Percentiles rank a stretch among this genome's conserved stretches.
phyloP scores from a whole-genome alignment of 2,329 filamentous ascomycete species.

The Xylaria sp. region DNA sequence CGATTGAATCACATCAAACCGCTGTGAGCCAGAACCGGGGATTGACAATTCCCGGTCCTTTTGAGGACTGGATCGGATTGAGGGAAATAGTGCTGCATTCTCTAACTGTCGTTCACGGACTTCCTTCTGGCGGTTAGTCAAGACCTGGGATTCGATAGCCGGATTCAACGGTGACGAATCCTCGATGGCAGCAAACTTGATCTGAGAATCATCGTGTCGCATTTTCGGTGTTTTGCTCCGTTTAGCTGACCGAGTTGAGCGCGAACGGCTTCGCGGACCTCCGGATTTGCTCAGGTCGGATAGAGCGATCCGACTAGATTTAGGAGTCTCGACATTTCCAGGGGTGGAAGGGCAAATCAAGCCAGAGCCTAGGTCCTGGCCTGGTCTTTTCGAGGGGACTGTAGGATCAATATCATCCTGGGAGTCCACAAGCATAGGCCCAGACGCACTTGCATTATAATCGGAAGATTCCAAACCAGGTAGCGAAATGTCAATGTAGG shows the following conservation, averaged over 20 bases:
- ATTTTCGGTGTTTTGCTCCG: constrained; percentile 48
- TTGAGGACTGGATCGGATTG: constrained; percentile 52
- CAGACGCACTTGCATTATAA: constrained; percentile 37
- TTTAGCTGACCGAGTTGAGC: constrained; percentile 28
- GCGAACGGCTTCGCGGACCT: constrained; percentile 25
- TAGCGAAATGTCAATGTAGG: constrained; percentile 44
- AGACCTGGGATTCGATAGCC: constrained; percentile 59
- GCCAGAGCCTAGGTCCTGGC: constrained; percentile 11
- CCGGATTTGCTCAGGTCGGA: constrained; percentile 26
- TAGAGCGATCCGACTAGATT: constrained; percentile 32
- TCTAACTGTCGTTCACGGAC: constrained; percentile 68
- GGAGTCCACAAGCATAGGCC: constrained; percentile 42
- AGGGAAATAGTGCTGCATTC: constrained; percentile 61
- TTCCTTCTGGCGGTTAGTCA: constrained; percentile 77
- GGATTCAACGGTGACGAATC: constrained; percentile 49
- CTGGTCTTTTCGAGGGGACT: constrained; percentile 24
- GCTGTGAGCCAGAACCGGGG: constrained; percentile 1
- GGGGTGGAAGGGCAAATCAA: constrained; percentile 22
- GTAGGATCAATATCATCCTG: constrained; percentile 40
- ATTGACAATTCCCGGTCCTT: constrained; percentile 18
- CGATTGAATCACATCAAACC: constrained; percentile 3
- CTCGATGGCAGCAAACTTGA: constrained; percentile 67
- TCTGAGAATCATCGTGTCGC: constrained; percentile 76
- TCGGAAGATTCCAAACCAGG: constrained; percentile 40
- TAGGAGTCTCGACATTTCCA: constrained; percentile 31